Evolutionary conservation across 768 basidiomycete genomes (phyloP), one percentile per base, ranked within the genome.

Genomic region (Suillus cothurnatus): DNA sequence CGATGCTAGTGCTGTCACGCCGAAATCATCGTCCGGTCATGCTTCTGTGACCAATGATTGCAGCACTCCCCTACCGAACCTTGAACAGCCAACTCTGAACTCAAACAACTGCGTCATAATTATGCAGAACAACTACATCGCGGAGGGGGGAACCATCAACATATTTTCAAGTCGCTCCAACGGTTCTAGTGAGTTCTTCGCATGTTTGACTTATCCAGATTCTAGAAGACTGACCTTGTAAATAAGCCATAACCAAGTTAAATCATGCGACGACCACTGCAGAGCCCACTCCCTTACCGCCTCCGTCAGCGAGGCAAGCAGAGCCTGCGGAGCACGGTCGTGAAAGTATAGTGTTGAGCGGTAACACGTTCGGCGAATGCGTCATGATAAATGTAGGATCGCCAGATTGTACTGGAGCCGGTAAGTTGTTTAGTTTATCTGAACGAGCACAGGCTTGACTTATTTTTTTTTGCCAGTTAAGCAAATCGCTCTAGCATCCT

Each of bases 321-420:
- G 32, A 21, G 11, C 31, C 53, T 14, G 19, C 6, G 6, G 32
- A 55, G 11, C 53, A 21, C 6, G 32, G 53, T 6, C 21, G 6
- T n/a, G 53, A 32, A 21, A 55, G 11, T 1, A n/a, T 55, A 34
- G 53, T 55, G 2, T 21, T 55, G 32, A 55, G 32, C 11, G 53
- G 53, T 1, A 55, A 55, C 32, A 21, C 31, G 12, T 55, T 55
- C 3, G 53, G 53, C 32, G 53, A 55, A 19, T 34, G 32, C 21
- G 53, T 55, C 53, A 55, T 55, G 53, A 55, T 55, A 32, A 34
- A 55, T 3, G 21, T 55, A 21, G 32, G 53, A n/a, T 55, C 53
- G 4, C 32, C 21, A 55, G 12, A 34, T n/a, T 55, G 32, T 21
- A 55, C 53, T 34, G 32, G 53, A 34, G 32, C 32, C 12, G 12